Percentiles rank a stretch among this genome's conserved stretches.
phyloP scores from a whole-genome alignment of 345 rosid genomes.

The Ricinus communis region DNA sequence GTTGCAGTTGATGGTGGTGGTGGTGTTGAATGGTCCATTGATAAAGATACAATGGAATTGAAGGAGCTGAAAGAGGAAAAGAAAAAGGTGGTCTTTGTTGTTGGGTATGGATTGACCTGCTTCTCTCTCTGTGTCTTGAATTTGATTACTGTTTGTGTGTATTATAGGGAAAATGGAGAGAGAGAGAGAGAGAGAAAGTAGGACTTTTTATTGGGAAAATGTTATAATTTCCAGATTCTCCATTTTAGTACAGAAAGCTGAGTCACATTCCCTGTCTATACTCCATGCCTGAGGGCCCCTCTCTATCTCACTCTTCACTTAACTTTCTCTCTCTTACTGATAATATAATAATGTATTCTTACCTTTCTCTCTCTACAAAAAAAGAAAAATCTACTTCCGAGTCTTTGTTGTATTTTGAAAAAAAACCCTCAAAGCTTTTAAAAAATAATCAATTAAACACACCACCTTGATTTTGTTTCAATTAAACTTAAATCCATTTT shows the following conservation, averaged over 20 bases:
- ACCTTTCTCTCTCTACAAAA: too few species aligned
- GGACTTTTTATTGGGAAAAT: background rate
- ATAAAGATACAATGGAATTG: background rate
- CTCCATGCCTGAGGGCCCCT: background rate
- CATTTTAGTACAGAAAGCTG: background rate
- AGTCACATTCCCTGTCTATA: background rate
- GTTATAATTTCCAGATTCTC: background rate
- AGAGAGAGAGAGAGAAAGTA: background rate
- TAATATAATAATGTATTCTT: too few species aligned
- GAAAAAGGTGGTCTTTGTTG: background rate
- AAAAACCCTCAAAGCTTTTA: too few species aligned
- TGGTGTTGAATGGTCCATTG: slow-evolving; percentile 15
- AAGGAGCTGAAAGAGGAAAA: background rate
- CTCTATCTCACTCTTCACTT: slow-evolving; percentile 2
- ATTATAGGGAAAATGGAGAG: background rate
- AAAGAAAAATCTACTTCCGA: too few species aligned
- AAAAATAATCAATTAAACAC: too few species aligned
- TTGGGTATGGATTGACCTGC: too few species aligned
- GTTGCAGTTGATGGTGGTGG: background rate
- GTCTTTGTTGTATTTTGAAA: too few species aligned
- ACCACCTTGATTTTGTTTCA: too few species aligned
- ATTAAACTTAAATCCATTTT: too few species aligned
- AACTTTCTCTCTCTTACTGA: background rate
- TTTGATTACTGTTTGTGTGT: too few species aligned
- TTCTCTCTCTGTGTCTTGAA: too few species aligned